Evolutionary conservation across 1,284 basidiomycete species (phyloP).

Genomic region (Moesziomyces parantarcticus): DNA sequence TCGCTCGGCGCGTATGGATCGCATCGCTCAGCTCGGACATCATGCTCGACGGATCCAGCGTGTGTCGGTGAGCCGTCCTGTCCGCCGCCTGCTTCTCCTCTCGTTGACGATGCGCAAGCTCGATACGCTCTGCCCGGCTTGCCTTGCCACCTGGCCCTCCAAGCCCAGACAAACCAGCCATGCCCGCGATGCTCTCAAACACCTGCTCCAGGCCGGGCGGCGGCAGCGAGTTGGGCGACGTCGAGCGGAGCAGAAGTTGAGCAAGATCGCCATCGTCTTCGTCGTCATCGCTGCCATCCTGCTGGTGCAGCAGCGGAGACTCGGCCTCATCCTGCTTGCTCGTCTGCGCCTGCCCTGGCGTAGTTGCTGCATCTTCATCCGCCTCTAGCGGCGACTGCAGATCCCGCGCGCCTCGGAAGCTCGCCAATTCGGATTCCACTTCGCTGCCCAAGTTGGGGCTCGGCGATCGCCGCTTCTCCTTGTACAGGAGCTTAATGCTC

Average conservation of each 20-base stretch:
- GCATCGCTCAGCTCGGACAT: conserved; percentile 55
- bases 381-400: conserved; percentile 54
- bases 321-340: background rate
- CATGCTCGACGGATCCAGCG: conserved; percentile 37
- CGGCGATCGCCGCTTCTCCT: conserved; percentile 37
- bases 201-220: conserved; percentile 60
- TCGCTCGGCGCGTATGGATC: conserved; percentile 37
- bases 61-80: conserved; percentile 17
- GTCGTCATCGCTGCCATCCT: conserved; percentile 12
- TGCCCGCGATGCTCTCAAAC: conserved; percentile 59
- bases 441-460: conserved; percentile 26
- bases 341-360: conserved; percentile 1
- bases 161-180: conserved; percentile 18
- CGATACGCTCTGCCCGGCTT: conserved; percentile 58
- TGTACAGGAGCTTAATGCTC: conserved; percentile 49
- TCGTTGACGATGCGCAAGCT: conserved; percentile 30
- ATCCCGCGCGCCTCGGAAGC: conserved; percentile 21
- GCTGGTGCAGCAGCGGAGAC: background rate
- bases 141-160: conserved; percentile 18
- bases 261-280: conserved; percentile 43
- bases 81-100: conserved; percentile 19
- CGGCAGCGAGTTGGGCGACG: conserved; percentile 54
- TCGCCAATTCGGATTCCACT: conserved; percentile 15
- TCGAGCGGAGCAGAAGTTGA: conserved; percentile 39
- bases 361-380: conserved; percentile 42